Conservation (phyloP, 345 rosid species). For the Citrus glauca region DNA sequence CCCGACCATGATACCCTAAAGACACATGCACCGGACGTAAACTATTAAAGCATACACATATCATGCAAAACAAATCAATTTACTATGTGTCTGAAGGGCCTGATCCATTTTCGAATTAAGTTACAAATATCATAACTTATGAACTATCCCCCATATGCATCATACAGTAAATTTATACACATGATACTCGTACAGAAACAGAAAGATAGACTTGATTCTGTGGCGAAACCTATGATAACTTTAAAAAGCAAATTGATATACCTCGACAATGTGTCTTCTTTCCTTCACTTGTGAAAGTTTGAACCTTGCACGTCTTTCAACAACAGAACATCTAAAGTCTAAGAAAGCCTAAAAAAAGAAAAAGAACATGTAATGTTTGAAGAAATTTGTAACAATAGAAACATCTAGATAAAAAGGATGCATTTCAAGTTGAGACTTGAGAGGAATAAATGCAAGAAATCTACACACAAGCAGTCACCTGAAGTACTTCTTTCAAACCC, state of each 20-base stretch:
- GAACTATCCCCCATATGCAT: neutral
- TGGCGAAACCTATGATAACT: neutral
- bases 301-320: constrained; percentile 81
- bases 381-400: neutral
- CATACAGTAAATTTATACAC: neutral
- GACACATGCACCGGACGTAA: constrained; percentile 8
- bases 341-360: constrained; percentile 60
- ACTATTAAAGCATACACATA: neutral
- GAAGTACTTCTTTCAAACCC: constrained; percentile 87
- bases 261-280: constrained; percentile 90
- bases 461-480: constrained; percentile 43
- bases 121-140: neutral
- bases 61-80: neutral
- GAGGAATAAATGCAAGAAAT: neutral
- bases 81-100: neutral
- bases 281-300: constrained; percentile 82
- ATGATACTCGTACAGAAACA: neutral
- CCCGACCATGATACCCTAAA: constrained; percentile 77
- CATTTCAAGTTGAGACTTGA: neutral
- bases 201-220: neutral
- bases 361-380: neutral
- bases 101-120: neutral
- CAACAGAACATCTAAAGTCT: constrained; percentile 89
- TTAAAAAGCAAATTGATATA: constrained; percentile 21
- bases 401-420: neutral